Base-by-base conservation (phyloP, 2,329 filamentous ascomycete genomes). In the Laburnicola sp. region DNA sequence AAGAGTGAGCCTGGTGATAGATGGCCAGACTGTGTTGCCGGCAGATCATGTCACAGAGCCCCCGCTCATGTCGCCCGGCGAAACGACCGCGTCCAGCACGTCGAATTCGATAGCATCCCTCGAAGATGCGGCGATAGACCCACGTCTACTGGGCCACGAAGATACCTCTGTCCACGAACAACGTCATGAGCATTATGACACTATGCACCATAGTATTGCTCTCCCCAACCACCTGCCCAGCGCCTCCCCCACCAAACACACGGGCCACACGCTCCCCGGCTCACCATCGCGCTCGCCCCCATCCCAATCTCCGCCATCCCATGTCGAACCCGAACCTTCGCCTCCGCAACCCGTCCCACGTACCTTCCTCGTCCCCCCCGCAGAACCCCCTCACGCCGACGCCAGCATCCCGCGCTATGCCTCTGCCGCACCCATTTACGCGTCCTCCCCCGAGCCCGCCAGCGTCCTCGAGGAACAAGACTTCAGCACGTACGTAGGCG, bases 1-100 rank as follows among this genome's bases (percentile, higher is more conserved):
- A 54, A 57, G 70, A 37, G 70, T 73, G 50, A 69, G 65, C 53
- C 56, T 73, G 36, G 64, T 70, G 47, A 71, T 73, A 32, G 68
- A 73, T 51, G 69, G 71, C 56, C 69, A 71, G 47, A 72, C 71
- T 21, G 69, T 73, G 11, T 65, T 66, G 25, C 70, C 70, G 3
- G 65, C 69, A n/a, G 70, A 73, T 40, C 62, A 57, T n/a, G 58
- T 71, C 45, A 45, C 53, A 5, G 66, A 69, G 27, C 59, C 63
- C 8, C 43, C 57, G 22, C 60, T 68, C 48, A 59, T 54, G 4
- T 65, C 63, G 32, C 66, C 67, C 39, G 64, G 60, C 59, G 68
- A 68, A 53, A 66, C 65, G 28, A 59, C 66, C 10, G 58, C 58
- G 3, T 69, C 65, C 7, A 56, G 56, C 26, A 56, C 62, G n/a